Conservation (phyloP, 257 asterid species). For the Forsythia viridissima region DNA sequence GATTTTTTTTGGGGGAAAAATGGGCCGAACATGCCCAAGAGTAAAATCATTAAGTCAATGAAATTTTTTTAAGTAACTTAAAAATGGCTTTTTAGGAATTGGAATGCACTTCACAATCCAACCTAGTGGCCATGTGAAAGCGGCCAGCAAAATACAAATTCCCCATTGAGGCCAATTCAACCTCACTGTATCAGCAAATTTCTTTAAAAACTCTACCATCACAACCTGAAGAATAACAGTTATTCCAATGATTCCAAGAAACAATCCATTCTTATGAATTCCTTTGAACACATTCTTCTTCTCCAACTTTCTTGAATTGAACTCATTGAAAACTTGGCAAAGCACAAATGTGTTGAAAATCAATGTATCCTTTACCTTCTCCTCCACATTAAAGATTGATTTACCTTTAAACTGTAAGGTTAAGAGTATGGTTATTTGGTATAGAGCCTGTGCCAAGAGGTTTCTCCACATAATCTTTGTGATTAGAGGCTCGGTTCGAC, state of each 20-base stretch:
- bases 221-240: slow-evolving; percentile 47
- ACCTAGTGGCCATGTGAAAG: slow-evolving; percentile 50
- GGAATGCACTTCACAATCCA: slow-evolving; percentile 55
- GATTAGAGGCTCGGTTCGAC: slow-evolving; percentile 50
- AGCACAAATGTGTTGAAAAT: slow-evolving; percentile 68
- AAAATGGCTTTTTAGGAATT: slow-evolving; percentile 32
- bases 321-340: slow-evolving; percentile 61
- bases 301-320: slow-evolving; percentile 51
- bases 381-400: slow-evolving; percentile 32
- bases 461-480: slow-evolving; percentile 72
- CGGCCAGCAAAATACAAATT: slow-evolving; percentile 48
- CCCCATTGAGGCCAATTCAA: slow-evolving; percentile 52
- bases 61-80: slow-evolving; percentile 22
- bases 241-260: slow-evolving; percentile 47
- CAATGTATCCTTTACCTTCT: slow-evolving; percentile 48
- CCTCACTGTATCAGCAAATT: slow-evolving; percentile 52
- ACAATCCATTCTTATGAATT: slow-evolving; percentile 41
- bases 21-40: no score
- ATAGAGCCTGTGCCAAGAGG: slow-evolving; percentile 54
- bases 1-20: no score
- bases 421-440: slow-evolving; percentile 52
- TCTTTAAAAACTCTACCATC: slow-evolving; percentile 54
- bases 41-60: background rate
- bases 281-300: slow-evolving; percentile 54
- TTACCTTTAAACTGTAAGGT: slow-evolving; percentile 55